These are phyloP conservation scores for Drechslerella coelobrocha DNA, from an alignment of 2,329 filamentous ascomycete genomes.

Conservation along the genomic window DNA sequence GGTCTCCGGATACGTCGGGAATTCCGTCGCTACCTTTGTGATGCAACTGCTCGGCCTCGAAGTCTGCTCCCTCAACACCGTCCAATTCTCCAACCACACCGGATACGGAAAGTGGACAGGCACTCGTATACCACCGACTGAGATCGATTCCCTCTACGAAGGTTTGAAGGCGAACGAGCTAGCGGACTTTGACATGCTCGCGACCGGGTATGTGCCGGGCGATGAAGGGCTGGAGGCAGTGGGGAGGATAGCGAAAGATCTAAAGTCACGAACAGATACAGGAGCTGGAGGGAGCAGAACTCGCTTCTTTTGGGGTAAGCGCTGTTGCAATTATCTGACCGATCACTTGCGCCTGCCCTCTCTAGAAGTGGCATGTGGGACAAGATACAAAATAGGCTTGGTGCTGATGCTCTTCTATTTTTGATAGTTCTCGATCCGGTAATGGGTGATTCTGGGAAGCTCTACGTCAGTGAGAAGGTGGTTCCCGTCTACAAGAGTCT, in stretches of 20 bases:
- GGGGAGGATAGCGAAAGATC: slow-evolving; percentile 80
- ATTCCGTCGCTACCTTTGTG: slow-evolving; percentile 94
- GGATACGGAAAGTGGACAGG: slow-evolving; percentile 90
- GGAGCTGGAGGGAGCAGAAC: slow-evolving; percentile 65
- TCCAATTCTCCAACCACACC: slow-evolving; percentile 97
- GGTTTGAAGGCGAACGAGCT: slow-evolving; percentile 84
- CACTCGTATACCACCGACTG: slow-evolving; percentile 77
- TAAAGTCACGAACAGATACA: slow-evolving; percentile 68
- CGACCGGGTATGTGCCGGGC: slow-evolving; percentile 92
- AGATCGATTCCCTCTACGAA: slow-evolving; percentile 83
- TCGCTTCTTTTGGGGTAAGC: slow-evolving; percentile 81
- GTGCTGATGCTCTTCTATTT: too few relatives aligned
- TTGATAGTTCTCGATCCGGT: slow-evolving; percentile 85
- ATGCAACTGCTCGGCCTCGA: slow-evolving; percentile 94
- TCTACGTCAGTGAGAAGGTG: slow-evolving; percentile 91
- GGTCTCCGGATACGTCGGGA: slow-evolving; percentile 81
- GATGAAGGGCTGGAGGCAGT: slow-evolving; percentile 83
- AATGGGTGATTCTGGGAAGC: slow-evolving; percentile 92
- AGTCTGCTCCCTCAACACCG: slow-evolving; percentile 91
- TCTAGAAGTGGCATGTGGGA: too few relatives aligned
- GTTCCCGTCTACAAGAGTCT: slow-evolving; percentile 87
- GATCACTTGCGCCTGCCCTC: too few relatives aligned
- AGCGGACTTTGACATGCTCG: slow-evolving; percentile 88
- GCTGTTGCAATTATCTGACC: background rate
- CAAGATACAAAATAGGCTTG: too few relatives aligned